Conservation (phyloP, 345 rosid species). For the Acer negundo region DNA sequence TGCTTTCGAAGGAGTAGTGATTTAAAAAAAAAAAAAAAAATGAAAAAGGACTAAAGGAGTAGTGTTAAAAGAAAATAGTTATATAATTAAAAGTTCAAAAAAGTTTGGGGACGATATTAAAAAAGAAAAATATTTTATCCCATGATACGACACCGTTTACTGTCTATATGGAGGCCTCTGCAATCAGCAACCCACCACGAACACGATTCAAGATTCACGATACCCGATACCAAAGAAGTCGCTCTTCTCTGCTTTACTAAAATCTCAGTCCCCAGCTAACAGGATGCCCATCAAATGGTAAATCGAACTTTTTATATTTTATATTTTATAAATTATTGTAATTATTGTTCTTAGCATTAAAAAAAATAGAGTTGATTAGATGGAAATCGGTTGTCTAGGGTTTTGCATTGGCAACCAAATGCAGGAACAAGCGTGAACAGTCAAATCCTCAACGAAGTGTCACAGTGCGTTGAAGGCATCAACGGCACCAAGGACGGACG, state of each 20-base stretch:
- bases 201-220: too few relatives aligned
- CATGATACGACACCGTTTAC: too few relatives aligned
- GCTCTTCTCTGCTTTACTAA: neutral
- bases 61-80: too few relatives aligned
- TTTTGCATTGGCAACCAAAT: slow-evolving; percentile 92
- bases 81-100: too few relatives aligned
- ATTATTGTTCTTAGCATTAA: too few relatives aligned
- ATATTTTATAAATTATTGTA: neutral
- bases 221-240: neutral
- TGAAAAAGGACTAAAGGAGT: too few relatives aligned
- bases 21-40: too few relatives aligned
- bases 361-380: neutral
- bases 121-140: too few relatives aligned
- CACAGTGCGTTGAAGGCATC: slow-evolving; percentile 83
- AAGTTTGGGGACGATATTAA: too few relatives aligned
- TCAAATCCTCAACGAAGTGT: slow-evolving; percentile 79
- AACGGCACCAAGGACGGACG: slow-evolving; percentile 88
- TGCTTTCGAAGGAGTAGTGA: too few relatives aligned
- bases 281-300: slow-evolving; percentile 60
- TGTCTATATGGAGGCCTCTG: too few relatives aligned
- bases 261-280: neutral
- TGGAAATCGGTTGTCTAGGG: slow-evolving; percentile 43
- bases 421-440: slow-evolving; percentile 80
- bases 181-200: neutral
- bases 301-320: neutral